Evolutionary conservation across 345 rosid species (phyloP).

Genomic region (Odontarrhena argentea): DNA sequence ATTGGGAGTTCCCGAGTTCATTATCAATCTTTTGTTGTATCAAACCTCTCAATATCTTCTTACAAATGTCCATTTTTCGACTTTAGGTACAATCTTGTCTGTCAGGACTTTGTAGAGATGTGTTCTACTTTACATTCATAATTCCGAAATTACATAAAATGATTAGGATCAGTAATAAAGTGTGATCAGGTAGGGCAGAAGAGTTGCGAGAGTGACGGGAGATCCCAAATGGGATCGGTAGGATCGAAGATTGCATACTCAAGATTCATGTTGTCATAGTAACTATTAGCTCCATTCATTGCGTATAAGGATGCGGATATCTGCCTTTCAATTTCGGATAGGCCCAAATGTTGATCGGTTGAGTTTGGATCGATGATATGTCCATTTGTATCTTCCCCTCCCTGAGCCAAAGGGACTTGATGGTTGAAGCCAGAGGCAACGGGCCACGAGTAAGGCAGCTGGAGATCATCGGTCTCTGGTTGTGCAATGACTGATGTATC

Average conservation of each 20-base stretch:
- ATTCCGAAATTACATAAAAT: slow-evolving; percentile 23
- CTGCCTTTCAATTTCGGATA: slow-evolving; percentile 64
- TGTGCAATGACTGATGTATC: slow-evolving; percentile 46
- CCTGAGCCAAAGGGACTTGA: slow-evolving; percentile 46
- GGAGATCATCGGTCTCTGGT: slow-evolving; percentile 25
- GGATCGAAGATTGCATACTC: slow-evolving; percentile 46
- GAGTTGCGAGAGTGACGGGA: slow-evolving; percentile 55
- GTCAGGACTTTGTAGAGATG: slow-evolving; percentile 36
- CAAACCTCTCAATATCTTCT: slow-evolving; percentile 32
- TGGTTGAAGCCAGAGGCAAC: slow-evolving; percentile 43
- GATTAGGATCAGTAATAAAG: background rate
- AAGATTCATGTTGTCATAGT: slow-evolving; percentile 42
- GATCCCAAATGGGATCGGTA: slow-evolving; percentile 64
- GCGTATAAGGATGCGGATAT: slow-evolving; percentile 67
- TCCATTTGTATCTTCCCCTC: slow-evolving; percentile 32
- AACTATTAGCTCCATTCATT: slow-evolving; percentile 58
- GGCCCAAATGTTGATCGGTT: slow-evolving; percentile 29
- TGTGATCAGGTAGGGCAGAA: slow-evolving; percentile 45
- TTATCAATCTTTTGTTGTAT: slow-evolving; percentile 27
- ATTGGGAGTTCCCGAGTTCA: slow-evolving; percentile 32
- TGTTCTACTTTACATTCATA: slow-evolving; percentile 40
- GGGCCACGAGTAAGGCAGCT: slow-evolving; percentile 51
- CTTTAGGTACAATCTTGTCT: slow-evolving; percentile 38
- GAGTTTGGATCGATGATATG: slow-evolving; percentile 28
- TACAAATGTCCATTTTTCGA: slow-evolving; percentile 33